Conservation (phyloP, 1,284 basidiomycete species). For the Sanghuangporus weigelae region DNA sequence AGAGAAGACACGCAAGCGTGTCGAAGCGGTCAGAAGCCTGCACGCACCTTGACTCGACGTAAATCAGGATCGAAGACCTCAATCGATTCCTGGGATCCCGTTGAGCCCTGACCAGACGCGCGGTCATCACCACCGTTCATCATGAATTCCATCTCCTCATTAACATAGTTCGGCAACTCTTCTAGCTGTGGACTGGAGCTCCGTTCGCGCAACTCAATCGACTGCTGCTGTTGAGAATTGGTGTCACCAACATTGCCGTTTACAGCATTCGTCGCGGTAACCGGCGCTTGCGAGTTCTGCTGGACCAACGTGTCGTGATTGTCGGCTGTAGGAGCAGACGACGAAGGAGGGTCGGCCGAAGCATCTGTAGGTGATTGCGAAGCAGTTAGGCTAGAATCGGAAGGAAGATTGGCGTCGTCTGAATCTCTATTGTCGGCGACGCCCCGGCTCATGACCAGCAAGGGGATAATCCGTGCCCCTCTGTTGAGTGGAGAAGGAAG, state of each 20-base stretch:
- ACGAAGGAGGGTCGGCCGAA: neutral
- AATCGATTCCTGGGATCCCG: constrained; percentile 15
- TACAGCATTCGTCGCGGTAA: neutral
- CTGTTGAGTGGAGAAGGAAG: neutral
- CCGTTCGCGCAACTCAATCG: constrained; percentile 5
- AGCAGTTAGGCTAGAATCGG: neutral
- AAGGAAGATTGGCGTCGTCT: constrained; percentile 8
- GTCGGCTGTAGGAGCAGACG: neutral
- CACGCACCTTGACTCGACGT: constrained; percentile 27
- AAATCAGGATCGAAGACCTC: constrained; percentile 26
- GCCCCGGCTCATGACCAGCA: constrained; percentile 16
- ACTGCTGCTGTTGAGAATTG: neutral
- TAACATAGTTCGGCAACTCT: constrained; percentile 6
- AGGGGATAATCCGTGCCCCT: neutral
- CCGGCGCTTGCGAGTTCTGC: neutral
- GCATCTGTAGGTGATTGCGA: neutral
- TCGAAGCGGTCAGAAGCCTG: neutral
- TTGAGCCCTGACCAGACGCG: neutral
- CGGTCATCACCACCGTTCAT: constrained; percentile 7
- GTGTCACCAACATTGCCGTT: neutral
- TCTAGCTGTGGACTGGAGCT: constrained; percentile 15
- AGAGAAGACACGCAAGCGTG: neutral
- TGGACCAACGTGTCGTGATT: neutral
- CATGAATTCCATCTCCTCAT: constrained; percentile 8
- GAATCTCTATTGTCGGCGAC: constrained; percentile 8